Conservation (phyloP, 331 rosid species). For the Prunus yedoensis region DNA sequence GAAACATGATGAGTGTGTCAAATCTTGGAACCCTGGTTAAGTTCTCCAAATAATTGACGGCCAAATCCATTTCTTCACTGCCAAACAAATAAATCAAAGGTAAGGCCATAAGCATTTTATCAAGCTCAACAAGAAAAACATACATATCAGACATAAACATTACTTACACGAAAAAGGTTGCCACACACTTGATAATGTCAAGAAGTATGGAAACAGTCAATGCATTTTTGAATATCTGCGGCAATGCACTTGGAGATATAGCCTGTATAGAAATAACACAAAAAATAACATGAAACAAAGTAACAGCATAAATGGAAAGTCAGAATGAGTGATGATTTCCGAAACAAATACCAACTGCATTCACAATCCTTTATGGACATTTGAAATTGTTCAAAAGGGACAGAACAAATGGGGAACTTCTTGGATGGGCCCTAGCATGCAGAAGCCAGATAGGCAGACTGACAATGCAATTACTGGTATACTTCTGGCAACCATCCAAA, state of each 20-base stretch:
- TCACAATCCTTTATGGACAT: background rate
- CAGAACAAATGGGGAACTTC: conserved; percentile 8
- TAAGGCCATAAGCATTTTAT: background rate
- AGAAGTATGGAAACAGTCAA: conserved; percentile 62
- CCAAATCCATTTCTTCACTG: conserved; percentile 78
- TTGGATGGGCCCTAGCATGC: background rate
- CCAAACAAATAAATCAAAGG: conserved; percentile 21
- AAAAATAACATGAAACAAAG: conserved; percentile 16
- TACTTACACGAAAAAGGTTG: conserved; percentile 74
- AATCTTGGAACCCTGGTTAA: conserved; percentile 76
- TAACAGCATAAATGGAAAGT: background rate
- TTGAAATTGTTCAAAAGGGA: background rate
- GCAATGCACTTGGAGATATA: conserved; percentile 58
- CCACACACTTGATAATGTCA: conserved; percentile 76
- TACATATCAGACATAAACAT: background rate
- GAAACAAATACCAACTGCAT: background rate
- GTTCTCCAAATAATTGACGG: conserved; percentile 57
- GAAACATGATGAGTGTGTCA: conserved; percentile 66
- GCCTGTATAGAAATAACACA: conserved; percentile 41
- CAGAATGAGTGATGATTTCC: background rate
- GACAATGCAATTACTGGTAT: background rate
- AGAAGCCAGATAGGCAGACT: background rate
- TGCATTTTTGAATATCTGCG: conserved; percentile 81
- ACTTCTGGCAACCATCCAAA: background rate
- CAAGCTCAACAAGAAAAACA: background rate